A percentile compares a stretch with the other conserved stretches of the same genome.
These are phyloP conservation scores for Coelastrella sp. DNA, from an alignment of 139 green algal genomes.

Conservation along the genomic window DNA sequence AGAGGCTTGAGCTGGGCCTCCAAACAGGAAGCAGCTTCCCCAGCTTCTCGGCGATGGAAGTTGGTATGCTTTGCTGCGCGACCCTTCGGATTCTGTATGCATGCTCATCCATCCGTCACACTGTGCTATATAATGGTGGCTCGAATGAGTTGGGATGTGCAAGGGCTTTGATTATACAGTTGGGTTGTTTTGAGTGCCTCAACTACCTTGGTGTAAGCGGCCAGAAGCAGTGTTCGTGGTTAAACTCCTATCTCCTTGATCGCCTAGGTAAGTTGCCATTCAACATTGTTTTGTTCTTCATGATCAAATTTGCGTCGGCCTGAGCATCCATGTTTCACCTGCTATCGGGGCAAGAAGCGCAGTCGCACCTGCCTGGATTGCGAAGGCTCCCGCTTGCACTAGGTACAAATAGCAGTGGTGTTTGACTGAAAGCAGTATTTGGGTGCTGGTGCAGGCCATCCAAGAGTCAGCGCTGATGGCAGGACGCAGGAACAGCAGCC, in stretches of 20 bases:
- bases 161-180: not conserved
- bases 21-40: not conserved
- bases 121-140: not conserved
- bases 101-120: not conserved
- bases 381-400: no score
- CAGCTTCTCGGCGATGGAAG: not conserved
- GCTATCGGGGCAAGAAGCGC: no score
- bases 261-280: not conserved
- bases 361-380: no score
- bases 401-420: no score
- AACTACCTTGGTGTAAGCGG: not conserved
- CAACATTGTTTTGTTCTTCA: not conserved
- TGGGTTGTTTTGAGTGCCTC: not conserved
- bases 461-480: no score
- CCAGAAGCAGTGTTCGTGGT: not conserved
- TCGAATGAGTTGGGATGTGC: not conserved
- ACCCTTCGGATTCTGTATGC: not conserved
- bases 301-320: no score
- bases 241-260: not conserved
- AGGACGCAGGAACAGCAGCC: no score
- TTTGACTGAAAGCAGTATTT: no score
- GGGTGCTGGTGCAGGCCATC: no score
- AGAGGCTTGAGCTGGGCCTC: not conserved
- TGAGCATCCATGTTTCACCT: no score
- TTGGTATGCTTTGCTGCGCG: not conserved